Base-by-base conservation (phyloP, 176 grass and related monocot species). In the Urochloa ruziziensis region DNA sequence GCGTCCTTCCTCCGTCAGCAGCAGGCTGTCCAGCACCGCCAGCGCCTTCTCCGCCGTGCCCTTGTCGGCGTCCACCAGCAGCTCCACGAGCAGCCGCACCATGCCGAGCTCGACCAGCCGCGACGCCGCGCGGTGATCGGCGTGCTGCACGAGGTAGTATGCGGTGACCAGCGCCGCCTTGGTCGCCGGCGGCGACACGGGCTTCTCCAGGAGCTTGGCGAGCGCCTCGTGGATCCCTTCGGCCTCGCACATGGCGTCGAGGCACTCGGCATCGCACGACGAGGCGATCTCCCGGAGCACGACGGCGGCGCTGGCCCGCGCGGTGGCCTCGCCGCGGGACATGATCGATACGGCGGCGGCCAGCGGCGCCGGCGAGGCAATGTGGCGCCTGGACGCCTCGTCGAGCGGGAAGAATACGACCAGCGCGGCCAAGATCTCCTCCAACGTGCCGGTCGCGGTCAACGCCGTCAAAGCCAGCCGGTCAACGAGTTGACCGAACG, bases 11-110 rank as follows among this genome's bases (percentile, higher is more conserved):
- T 60, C 79, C 16, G 84, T 82, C 82, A 77, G 81, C 30, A 98
- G 39, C 46, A 95, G 18, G 40, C 70, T 72, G 42, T 93, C 92
- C 36, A 98, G 74, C 58, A 91, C 84, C 14, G 90, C 95, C 2
- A 98, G 83, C 7, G 92, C 90, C 86, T 93, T 98, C 95, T 98
- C 95, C 11, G 88, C 86, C 28, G 82, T 83, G 82, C 92, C 88
- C 82, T 82, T 98, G 30, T 98, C 95, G 70, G 84, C 46, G 82
- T 93, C 95, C 2, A 88, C 85, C 1, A 98, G 73, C 1, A 82
- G 30, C 58, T 98, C 95, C 6, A 93, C 27, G n/a, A 94, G 70
- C 39, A 78, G 87, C 15, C 70, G 80, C 66, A 94, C 79, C 62
- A 82, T 27, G 46, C 89, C 84, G 73, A 89, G 83, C 4, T 86